These are phyloP conservation scores for Nectriaceae sp. DNA, from an alignment of 2,329 filamentous ascomycete genomes.

Conservation along the genomic window DNA sequence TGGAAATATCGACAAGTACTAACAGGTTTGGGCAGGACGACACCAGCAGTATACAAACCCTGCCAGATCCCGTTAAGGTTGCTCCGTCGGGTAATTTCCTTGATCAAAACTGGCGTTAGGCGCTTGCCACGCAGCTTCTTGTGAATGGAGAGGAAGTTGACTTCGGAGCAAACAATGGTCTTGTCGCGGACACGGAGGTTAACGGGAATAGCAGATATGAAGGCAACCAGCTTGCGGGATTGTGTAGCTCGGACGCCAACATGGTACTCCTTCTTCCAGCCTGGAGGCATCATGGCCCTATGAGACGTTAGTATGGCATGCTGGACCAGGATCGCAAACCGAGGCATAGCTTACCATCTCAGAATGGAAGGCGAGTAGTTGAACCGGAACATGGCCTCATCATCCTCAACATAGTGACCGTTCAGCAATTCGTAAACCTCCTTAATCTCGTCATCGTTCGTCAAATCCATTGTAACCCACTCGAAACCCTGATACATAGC, in stretches of 20 bases:
- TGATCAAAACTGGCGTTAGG: constrained; percentile 91
- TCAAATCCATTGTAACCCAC: constrained; percentile 90
- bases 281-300: constrained; percentile 91
- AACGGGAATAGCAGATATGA: constrained; percentile 92
- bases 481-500: constrained; percentile 82
- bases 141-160: constrained; percentile 98
- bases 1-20: constrained; percentile 96
- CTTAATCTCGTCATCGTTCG: constrained; percentile 73
- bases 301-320: constrained; percentile 2
- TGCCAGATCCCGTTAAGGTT: constrained; percentile 88
- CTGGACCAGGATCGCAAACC: neutral
- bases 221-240: constrained; percentile 87
- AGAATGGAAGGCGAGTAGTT: constrained; percentile 90
- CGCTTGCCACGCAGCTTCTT: constrained; percentile 96
- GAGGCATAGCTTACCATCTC: constrained; percentile 65
- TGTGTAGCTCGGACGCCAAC: constrained; percentile 85
- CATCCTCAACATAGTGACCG: constrained; percentile 96
- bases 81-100: constrained; percentile 92
- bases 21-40: constrained; percentile 87
- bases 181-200: constrained; percentile 78
- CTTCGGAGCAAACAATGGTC: constrained; percentile 78
- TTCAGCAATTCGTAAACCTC: constrained; percentile 92
- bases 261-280: constrained; percentile 94
- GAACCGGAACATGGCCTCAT: constrained; percentile 96
- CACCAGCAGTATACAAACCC: constrained; percentile 92